Conservation (phyloP, 1,284 basidiomycete species). For the Ceratorhiza oryzae-sativae region DNA sequence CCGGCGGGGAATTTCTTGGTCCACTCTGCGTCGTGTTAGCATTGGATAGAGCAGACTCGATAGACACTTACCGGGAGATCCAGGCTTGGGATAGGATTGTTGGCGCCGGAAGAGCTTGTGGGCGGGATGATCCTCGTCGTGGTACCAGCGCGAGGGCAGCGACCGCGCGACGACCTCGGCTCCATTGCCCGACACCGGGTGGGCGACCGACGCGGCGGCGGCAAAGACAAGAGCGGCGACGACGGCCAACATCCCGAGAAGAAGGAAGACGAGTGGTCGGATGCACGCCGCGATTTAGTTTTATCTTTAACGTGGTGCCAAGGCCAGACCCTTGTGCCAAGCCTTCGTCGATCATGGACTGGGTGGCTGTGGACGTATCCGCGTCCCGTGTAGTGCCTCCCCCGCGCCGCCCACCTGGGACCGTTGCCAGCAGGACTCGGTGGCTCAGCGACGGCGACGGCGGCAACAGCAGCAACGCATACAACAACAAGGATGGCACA, state of each 20-base stretch:
- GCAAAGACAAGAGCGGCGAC: not conserved
- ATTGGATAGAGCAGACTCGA: not conserved
- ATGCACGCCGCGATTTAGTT: not conserved
- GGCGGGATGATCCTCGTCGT: conserved; percentile 55
- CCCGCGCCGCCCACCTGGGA: too few species aligned
- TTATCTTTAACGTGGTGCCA: not conserved
- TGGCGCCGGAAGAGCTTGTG: conserved; percentile 64
- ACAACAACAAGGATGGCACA: not conserved
- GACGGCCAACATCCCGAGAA: not conserved
- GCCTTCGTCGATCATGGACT: not conserved
- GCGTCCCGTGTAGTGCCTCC: not conserved
- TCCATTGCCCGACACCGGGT: not conserved
- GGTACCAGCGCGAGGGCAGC: conserved; percentile 57
- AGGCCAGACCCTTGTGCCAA: not conserved
- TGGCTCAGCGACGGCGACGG: too few species aligned
- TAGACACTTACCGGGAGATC: conserved; percentile 60
- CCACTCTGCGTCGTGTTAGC: conserved; percentile 36
- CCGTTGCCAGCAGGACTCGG: too few species aligned
- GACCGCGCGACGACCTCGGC: conserved; percentile 45
- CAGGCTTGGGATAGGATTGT: conserved; percentile 59
- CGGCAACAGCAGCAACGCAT: not conserved
- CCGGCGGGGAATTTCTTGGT: conserved; percentile 41
- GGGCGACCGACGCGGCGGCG: not conserved
- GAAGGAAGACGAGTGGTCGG: not conserved
- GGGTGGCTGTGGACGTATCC: not conserved